Evolutionary conservation across 306 rosid species (phyloP).

Genomic region (Vicia faba): DNA sequence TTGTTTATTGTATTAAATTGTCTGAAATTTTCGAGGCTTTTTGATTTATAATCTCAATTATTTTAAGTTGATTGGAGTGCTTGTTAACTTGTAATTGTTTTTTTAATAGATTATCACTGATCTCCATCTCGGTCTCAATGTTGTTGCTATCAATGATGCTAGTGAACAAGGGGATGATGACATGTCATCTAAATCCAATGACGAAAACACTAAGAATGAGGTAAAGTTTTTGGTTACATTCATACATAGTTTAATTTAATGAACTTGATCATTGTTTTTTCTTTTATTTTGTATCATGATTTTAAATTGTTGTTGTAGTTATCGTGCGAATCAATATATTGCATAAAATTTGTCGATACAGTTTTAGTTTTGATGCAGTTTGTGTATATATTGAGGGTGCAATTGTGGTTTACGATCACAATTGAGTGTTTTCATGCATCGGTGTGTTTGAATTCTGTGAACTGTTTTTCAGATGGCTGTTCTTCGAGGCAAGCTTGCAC

Average conservation of each 20-base stretch:
- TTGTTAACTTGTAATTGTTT: not conserved
- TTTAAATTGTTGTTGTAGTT: not conserved
- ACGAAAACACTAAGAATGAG: slow-evolving; percentile 54
- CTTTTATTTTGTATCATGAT: not conserved
- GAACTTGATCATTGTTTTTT: not conserved
- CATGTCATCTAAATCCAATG: slow-evolving; percentile 44
- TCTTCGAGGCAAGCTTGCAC: slow-evolving; percentile 59
- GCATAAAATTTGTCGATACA: not conserved
- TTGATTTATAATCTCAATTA: not conserved
- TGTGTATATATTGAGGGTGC: not conserved
- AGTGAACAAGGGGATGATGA: slow-evolving; percentile 68
- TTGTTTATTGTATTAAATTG: not conserved
- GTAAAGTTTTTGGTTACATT: slow-evolving; percentile 33
- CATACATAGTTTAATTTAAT: not conserved
- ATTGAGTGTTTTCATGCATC: not conserved
- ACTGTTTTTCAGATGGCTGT: slow-evolving; percentile 49
- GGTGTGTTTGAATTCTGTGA: not conserved
- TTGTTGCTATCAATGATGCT: slow-evolving; percentile 57
- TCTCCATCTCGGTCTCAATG: slow-evolving; percentile 77
- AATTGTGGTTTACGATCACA: not conserved
- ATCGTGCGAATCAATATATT: not conserved
- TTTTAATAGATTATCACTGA: slow-evolving; percentile 54
- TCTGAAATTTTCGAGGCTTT: not conserved
- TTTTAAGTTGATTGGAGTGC: not conserved
- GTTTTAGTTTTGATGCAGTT: not conserved